Base-by-base conservation (phyloP, 768 basidiomycete genomes). In the Boletus fagicola region DNA sequence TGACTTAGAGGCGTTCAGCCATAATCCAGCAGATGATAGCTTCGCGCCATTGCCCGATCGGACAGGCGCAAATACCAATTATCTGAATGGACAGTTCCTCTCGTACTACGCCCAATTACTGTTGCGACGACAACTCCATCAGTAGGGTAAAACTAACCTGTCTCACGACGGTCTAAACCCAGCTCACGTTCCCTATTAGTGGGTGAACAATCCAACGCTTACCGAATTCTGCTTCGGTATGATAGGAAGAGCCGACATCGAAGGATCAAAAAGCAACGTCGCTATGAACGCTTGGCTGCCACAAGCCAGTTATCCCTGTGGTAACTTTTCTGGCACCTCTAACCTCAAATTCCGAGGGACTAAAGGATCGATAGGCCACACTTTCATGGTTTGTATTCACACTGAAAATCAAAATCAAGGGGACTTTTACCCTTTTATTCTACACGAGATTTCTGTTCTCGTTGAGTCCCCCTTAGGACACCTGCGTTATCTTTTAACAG, bases 21-120 rank as follows among this genome's bases (percentile, higher is more conserved):
- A 86, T 87, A 86, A 86, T 85, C 85, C 84, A 83, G 81, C 85
- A 81, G 83, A 84, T 85, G 84, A 82, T 86, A 86, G 84, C 84
- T 85, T 86, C 82, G 81, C 82, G 74, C 80, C 84, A 85, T 82
- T 85, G 85, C 82, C 83, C 83, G 78, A 81, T 86, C 82, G 80
- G 83, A 85, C 84, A 85, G 83, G 78, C 74, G 81, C 84, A 86
- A 84, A 85, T 83, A 86, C 85, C 85, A 86, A 86, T 81, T 86
- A 84, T 85, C 83, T 82, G 85, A 85, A 87, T 84, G 81, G 83
- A 83, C 83, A 78, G 85, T 87, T 86, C 85, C 85, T 86, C 40
- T 42, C 20, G 40, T 22, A 42, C 40, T 42, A 43, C 22, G 12
- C 22, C 42, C 42, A 43, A 43, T 43, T 43, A 43, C 42, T 43